Conservation (phyloP, 306 rosid genomes). For the Cicer chorassanicum region DNA sequence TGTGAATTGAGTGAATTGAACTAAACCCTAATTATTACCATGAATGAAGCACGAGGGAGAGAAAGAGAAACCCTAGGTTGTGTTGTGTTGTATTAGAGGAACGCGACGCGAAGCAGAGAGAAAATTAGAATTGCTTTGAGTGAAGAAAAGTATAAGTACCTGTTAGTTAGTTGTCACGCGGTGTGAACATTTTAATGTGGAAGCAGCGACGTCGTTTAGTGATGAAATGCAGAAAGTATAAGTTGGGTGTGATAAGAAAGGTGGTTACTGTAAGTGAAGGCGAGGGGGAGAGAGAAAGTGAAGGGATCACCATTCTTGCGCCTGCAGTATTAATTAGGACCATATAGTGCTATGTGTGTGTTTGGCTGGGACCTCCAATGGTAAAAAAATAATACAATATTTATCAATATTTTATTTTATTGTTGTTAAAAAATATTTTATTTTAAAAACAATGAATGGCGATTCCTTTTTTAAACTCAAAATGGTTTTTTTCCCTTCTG, state of each 20-base stretch:
- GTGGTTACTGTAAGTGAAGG: not conserved
- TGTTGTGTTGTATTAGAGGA: not conserved
- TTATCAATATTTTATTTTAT: not conserved
- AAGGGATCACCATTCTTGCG: constrained; percentile 9
- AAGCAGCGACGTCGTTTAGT: constrained; percentile 29
- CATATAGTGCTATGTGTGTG: not conserved
- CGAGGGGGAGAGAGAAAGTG: not conserved
- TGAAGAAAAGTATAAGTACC: not conserved
- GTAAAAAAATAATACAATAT: not conserved
- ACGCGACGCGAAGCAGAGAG: not conserved
- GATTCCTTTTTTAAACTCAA: no score
- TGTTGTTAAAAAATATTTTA: no score
- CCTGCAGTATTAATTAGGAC: constrained; percentile 25
- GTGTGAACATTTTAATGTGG: not conserved
- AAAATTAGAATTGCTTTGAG: not conserved
- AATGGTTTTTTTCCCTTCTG: no score
- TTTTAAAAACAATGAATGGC: no score
- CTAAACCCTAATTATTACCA: constrained; percentile 21
- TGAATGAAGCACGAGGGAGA: not conserved
- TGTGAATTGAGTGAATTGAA: not conserved
- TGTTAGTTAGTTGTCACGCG: not conserved
- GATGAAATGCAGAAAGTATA: not conserved
- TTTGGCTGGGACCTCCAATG: not conserved
- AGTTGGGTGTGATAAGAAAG: constrained; percentile 11
- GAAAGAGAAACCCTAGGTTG: constrained; percentile 9